Base-by-base conservation (phyloP, 306 rosid genomes). In the Sophora flavescens region DNA sequence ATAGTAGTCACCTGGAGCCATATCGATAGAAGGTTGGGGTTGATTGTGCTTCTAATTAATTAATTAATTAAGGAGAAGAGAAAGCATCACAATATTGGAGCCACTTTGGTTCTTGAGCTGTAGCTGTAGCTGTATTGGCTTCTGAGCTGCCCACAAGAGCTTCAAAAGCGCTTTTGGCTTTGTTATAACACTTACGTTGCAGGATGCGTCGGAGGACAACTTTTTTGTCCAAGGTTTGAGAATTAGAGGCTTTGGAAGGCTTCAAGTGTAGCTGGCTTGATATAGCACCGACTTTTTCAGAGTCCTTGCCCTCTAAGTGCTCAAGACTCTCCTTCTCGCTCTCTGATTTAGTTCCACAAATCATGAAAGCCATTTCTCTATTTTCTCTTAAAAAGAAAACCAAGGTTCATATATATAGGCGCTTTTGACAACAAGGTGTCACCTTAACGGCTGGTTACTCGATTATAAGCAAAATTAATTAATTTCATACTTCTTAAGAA, bases 131-230 rank as follows among this genome's bases (percentile, higher is more conserved):
- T 7, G 17, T 8, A 22, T 63, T 50, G 62, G 76, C 65, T 48
- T 65, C 83, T 28, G 87, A 68, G 74, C 15, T 58, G 7, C 78
- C 79, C 12, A 85, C 1, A 13, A 86, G 79, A 62, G 80, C 50
- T 64, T 87, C 85, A 48, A 87, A 52, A 56, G 85, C 84, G 18
- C 28, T 67, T 86, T 80, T 86, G 58, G 87, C 63, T 83, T 69
- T 88, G 81, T 78, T 78, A 18, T 84, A 72, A 32, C 76, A 38
- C 84, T 83, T 92, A 13, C 83, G 89, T 71, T 88, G 89, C 64
- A 86, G 74, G 59, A 90, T 84, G 39, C 97, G 89, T n/a, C 86
- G 61, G 10, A 90, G 90, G 2, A 90, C 89, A 38, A 77, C 85
- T 11, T 87, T 59, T 86, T 85, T 92, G 80, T 88, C 89, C 77